Percentiles rank a stretch among this genome's conserved stretches.
These are phyloP conservation scores for Powellomyces hirtus DNA, from an alignment of 192 early-diverging fungal species.

Conservation along the genomic window DNA sequence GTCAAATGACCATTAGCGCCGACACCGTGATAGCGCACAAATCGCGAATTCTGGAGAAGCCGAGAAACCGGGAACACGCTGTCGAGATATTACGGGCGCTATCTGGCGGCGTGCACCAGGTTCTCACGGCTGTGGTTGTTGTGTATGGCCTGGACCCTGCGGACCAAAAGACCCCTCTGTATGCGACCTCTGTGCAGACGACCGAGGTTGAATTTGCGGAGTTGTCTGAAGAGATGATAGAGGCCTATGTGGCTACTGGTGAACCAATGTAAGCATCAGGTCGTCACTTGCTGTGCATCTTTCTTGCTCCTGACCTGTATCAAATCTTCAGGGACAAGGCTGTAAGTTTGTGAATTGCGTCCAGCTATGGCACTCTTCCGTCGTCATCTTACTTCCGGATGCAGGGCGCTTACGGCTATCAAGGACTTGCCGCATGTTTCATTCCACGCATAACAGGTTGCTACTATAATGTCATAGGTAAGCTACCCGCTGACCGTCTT, in stretches of 20 bases:
- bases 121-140: slow-evolving; percentile 70
- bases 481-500: too few relatives aligned
- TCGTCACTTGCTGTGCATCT: background rate
- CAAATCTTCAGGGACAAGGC: slow-evolving; percentile 13
- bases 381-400: background rate
- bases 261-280: slow-evolving; percentile 49
- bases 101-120: slow-evolving; percentile 58
- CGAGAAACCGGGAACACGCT: slow-evolving; percentile 57
- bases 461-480: slow-evolving; percentile 80
- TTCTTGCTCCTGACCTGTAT: background rate
- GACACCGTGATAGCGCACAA: slow-evolving; percentile 75
- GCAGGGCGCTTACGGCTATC: slow-evolving; percentile 78
- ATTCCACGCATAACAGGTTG: slow-evolving; percentile 74
- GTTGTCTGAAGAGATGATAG: slow-evolving; percentile 58
- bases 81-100: slow-evolving; percentile 59
- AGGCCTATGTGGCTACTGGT: slow-evolving; percentile 62
- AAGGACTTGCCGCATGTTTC: slow-evolving; percentile 69
- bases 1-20: slow-evolving; percentile 67
- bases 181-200: slow-evolving; percentile 48
- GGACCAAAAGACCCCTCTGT: slow-evolving; percentile 8
- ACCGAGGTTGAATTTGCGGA: slow-evolving; percentile 70
- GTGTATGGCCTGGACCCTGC: slow-evolving; percentile 36
- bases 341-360: background rate
- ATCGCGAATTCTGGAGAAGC: slow-evolving; percentile 81
- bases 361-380: background rate